These are phyloP conservation scores for Canavalia ensiformis DNA, from an alignment of 306 rosid genomes.

Conservation along the genomic window DNA sequence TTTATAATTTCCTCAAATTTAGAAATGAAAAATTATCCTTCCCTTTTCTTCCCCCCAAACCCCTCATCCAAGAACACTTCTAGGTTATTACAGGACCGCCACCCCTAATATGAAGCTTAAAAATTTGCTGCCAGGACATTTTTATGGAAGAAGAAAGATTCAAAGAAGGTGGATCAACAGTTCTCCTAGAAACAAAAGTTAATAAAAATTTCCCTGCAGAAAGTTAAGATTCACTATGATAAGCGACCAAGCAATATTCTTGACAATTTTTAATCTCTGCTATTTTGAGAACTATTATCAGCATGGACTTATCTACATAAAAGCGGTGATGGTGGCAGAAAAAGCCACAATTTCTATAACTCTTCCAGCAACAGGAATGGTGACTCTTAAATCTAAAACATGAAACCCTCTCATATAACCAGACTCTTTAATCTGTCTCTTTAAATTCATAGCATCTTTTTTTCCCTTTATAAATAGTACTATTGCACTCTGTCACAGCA, in stretches of 20 bases:
- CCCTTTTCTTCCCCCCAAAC: not conserved
- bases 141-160: not conserved
- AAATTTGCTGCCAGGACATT: not conserved
- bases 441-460: not conserved
- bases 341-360: not conserved
- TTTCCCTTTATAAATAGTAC: not conserved
- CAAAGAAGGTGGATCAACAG: not conserved
- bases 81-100: not conserved
- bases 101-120: not conserved
- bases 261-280: not conserved
- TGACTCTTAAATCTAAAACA: not conserved
- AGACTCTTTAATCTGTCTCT: not conserved
- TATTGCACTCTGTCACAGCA: no score
- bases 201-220: no score
- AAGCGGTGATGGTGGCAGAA: not conserved
- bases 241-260: not conserved
- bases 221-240: not conserved
- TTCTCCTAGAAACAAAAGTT: not conserved
- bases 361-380: not conserved
- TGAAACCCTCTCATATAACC: not conserved
- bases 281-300: constrained; percentile 1
- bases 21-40: not conserved
- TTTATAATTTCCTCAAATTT: not conserved
- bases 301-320: not conserved
- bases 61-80: not conserved